Evolutionary conservation across 129 eudicot species (phyloP), one percentile per base, ranked within the genome.

Genomic region (Sambucus nigra): DNA sequence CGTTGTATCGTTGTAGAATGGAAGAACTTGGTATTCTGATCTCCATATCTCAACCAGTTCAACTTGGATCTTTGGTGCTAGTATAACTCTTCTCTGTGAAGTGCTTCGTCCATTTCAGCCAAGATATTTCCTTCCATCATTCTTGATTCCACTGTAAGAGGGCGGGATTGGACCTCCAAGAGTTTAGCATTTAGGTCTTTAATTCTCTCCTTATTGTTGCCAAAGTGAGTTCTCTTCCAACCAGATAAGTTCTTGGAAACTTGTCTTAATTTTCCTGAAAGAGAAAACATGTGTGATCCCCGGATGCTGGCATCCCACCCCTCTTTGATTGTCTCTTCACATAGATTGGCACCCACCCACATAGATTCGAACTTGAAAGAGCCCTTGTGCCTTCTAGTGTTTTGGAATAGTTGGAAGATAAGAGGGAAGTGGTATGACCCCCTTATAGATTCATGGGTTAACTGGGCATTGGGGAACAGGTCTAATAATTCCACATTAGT

Each of bases 11-110:
- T 22, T 7, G 44, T n/a, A 8, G 25, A 13, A 17, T 54, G 60
- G 22, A 54, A 54, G 25, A 54, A 54, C 5, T 32, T 22, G 25
- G 60, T 28, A 16, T 54, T 54, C 14, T 17, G 44, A 54, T 54
- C 60, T n/a, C 60, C 60, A 16, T 28, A 29, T 29, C 16, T 54
- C 0, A 17, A 9, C 60, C 60, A 54, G 25, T 29, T 29, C 14
- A 54, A 21, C n/a, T 45, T n/a, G 5, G 60, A 54, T 1, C 44
- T 38, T 31, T 31, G 46, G 19, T 28, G 60, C 46, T 45, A 54
- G 25, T 4, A 31, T 14, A 29, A n/a, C 17, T 54, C 45, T 22
- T 54, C 45, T 20, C 25, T 29, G 4, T 7, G 8, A 7, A 23
- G 6, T 11, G n/a, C 1, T 31, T 12, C 13, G 24, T 54, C 39